These are phyloP conservation scores for Backusella circina DNA, from an alignment of 192 early-diverging fungal species.

Conservation along the genomic window DNA sequence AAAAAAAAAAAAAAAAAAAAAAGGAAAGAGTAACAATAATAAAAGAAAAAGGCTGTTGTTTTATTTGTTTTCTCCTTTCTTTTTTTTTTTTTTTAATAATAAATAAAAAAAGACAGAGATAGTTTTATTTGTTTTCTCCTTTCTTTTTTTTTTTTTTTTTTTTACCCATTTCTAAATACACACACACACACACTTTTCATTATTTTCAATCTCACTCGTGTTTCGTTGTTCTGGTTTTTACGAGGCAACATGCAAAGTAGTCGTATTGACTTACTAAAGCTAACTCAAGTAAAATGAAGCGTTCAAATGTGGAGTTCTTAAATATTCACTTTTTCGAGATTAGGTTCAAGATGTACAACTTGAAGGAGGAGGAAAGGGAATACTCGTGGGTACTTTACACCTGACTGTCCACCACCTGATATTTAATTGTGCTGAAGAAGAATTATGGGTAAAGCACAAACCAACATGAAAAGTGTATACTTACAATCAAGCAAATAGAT, in stretches of 20 bases:
- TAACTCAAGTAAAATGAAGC: conserved; percentile 17
- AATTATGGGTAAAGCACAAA: conserved; percentile 65
- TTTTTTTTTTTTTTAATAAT: not conserved
- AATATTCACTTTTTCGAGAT: not conserved
- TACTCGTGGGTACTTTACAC: conserved; percentile 55
- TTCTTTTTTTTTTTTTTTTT: not conserved
- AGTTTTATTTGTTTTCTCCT: not conserved
- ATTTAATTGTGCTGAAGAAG: conserved; percentile 48
- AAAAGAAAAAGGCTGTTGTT: too few species aligned
- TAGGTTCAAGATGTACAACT: conserved; percentile 41
- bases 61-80: not conserved
- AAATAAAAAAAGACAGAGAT: too few species aligned
- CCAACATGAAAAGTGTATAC: not conserved
- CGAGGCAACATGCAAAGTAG: conserved; percentile 2
- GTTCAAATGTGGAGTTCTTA: not conserved
- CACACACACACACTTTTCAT: not conserved
- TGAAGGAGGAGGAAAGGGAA: conserved; percentile 29
- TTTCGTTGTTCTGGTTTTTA: conserved; percentile 5
- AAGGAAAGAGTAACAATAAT: too few species aligned
- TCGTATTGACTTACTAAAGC: conserved; percentile 28
- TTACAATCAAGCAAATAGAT: conserved; percentile 39
- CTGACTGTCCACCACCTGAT: conserved; percentile 75
- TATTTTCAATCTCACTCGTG: conserved; percentile 10
- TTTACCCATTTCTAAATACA: not conserved
- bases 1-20: not conserved